A percentile compares a stretch with the other conserved stretches of the same genome.
phyloP scores from a whole-genome alignment of 352 stramenopile genomes.

The Phytophthora citricola region DNA sequence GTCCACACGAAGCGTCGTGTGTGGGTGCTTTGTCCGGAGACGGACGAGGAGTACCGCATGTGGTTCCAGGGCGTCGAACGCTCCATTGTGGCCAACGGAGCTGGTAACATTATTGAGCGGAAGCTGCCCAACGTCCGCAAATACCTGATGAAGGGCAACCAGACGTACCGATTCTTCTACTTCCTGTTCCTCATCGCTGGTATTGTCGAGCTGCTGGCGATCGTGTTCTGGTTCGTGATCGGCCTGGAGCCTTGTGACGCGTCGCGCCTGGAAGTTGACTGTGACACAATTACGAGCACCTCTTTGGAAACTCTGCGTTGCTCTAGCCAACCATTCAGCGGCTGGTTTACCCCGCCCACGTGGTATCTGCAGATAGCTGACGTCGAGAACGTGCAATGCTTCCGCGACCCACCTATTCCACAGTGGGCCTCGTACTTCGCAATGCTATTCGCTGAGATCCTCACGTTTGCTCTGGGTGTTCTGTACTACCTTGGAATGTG shows the following conservation, averaged over 20 bases:
- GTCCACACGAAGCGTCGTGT: constrained; percentile 87
- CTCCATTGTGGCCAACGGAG: constrained; percentile 74
- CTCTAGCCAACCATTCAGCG: constrained; percentile 56
- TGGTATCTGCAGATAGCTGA: constrained; percentile 80
- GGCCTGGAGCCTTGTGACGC: constrained; percentile 81
- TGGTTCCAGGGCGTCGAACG: constrained; percentile 87
- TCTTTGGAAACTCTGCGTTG: constrained; percentile 66
- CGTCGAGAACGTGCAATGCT: constrained; percentile 78
- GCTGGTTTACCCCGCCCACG: constrained; percentile 65
- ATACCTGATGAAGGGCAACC: constrained; percentile 90
- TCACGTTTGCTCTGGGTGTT: constrained; percentile 73
- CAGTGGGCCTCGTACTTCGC: constrained; percentile 88
- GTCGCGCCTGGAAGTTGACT: constrained; percentile 56
- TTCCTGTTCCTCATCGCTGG: constrained; percentile 78
- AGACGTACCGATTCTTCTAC: constrained; percentile 84
- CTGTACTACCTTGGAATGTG: constrained; percentile 91
- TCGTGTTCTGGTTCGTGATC: constrained; percentile 87
- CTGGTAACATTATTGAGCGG: constrained; percentile 87
- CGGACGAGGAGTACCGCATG: constrained; percentile 87
- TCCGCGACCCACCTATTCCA: constrained; percentile 74
- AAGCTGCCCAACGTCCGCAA: constrained; percentile 89
- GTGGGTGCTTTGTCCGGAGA: constrained; percentile 88
- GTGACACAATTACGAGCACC: constrained; percentile 63
- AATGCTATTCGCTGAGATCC: constrained; percentile 71
- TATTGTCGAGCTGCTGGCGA: constrained; percentile 70